Evolutionary conservation across 306 rosid genomes (phyloP).

Genomic region (Pterocarpus macrocarpus): DNA sequence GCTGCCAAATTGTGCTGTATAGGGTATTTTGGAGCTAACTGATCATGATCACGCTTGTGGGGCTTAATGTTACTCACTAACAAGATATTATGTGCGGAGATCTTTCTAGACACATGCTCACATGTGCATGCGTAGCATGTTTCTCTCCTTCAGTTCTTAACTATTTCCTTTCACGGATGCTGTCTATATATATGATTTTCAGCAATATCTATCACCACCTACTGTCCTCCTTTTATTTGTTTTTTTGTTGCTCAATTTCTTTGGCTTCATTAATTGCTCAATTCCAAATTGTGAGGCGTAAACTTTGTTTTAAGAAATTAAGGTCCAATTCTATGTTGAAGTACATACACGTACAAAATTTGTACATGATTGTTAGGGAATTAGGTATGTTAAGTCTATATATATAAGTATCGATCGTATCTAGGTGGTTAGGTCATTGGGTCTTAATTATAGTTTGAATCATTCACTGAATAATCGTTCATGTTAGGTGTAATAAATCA

Average conservation of each 20-base stretch:
- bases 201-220: too few relatives aligned
- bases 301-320: neutral
- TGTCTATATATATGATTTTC: too few relatives aligned
- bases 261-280: neutral
- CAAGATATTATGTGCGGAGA: neutral
- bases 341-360: conserved; percentile 11
- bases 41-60: neutral
- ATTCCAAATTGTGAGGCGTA: neutral
- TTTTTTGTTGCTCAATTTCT: neutral
- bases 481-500: conserved; percentile 3
- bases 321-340: neutral
- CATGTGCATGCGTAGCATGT: too few relatives aligned
- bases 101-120: neutral
- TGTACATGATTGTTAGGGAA: neutral
- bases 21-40: conserved; percentile 5
- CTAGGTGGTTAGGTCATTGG: conserved; percentile 24
- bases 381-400: neutral
- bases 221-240: neutral
- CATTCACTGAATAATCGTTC: conserved; percentile 29
- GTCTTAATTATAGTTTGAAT: conserved; percentile 3
- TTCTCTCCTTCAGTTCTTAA: too few relatives aligned
- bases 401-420: too few relatives aligned
- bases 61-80: neutral
- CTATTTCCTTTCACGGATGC: too few relatives aligned
- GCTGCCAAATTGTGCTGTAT: conserved; percentile 25